phyloP scores from a whole-genome alignment of 805 yeast genomes.

The Wickerhamomyces ciferrii region DNA sequence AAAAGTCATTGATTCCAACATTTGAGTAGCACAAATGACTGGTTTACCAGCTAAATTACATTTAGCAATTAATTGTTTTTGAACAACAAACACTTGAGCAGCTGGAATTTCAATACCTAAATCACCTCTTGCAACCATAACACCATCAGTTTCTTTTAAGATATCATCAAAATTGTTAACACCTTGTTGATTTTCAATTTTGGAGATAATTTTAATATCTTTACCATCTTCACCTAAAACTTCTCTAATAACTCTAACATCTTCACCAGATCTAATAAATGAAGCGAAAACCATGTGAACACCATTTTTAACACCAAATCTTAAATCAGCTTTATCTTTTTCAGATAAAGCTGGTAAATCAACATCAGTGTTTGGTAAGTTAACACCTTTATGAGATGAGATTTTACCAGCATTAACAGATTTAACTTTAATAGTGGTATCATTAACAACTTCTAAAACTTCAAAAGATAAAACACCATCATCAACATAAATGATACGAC shows the following conservation, averaged over 20 bases:
- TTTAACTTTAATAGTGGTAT: conserved; percentile 74
- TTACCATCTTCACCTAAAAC: conserved; percentile 97
- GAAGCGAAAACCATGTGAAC: conserved; percentile 99
- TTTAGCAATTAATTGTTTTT: conserved; percentile 98
- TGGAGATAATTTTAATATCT: conserved; percentile 92
- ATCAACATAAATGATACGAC: conserved; percentile 90
- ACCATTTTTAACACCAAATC: conserved; percentile 94
- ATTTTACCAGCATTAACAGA: conserved; percentile 94
- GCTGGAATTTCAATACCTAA: conserved; percentile 99
- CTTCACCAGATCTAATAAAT: conserved; percentile 92
- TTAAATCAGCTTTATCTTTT: conserved; percentile 89
- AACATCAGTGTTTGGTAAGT: conserved; percentile 98
- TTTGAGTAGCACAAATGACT: conserved; percentile 98
- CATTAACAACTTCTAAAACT: conserved; percentile 81
- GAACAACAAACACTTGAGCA: conserved; percentile 96
- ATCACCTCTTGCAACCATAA: conserved; percentile 99
- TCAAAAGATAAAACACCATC: conserved; percentile 97
- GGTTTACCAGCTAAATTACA: conserved; percentile 99
- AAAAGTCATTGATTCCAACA: conserved; percentile 99
- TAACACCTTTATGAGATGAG: conserved; percentile 98
- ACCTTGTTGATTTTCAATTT: conserved; percentile 99
- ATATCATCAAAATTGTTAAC: conserved; percentile 99
- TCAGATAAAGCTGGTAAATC: conserved; percentile 97
- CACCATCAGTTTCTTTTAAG: conserved; percentile 93
- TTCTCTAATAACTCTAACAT: conserved; percentile 83